Evolutionary conservation across 2,329 filamentous ascomycete species (phyloP).

Genomic region (Gremmenia infestans): DNA sequence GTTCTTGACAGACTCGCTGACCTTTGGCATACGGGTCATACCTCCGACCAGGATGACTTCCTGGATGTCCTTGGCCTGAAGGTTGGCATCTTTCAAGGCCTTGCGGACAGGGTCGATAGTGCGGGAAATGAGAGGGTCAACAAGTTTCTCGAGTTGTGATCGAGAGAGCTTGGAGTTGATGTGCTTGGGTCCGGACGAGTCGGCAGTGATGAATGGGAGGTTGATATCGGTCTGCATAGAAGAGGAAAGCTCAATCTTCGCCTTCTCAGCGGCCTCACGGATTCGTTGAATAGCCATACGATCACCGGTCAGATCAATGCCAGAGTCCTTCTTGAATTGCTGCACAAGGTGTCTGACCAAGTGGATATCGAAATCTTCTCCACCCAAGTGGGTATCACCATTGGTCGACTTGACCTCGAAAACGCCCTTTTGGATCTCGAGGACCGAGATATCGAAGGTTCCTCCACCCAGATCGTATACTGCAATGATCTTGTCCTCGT

Average conservation of each 20-base stretch:
- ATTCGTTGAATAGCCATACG: slow-evolving; percentile 99
- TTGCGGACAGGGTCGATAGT: slow-evolving; percentile 93
- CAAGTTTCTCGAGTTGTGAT: slow-evolving; percentile 86
- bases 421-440: slow-evolving; percentile 95
- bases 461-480: slow-evolving; percentile 98
- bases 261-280: slow-evolving; percentile 97
- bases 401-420: slow-evolving; percentile 99
- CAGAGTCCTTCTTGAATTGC: slow-evolving; percentile 94
- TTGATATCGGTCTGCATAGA: slow-evolving; percentile 96
- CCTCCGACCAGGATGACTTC: slow-evolving; percentile 97
- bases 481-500: slow-evolving; percentile 80
- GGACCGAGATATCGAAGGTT: slow-evolving; percentile 98
- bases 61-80: slow-evolving; percentile 90
- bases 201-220: slow-evolving; percentile 96
- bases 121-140: slow-evolving; percentile 80
- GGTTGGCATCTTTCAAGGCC: slow-evolving; percentile 90
- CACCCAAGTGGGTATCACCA: slow-evolving; percentile 96
- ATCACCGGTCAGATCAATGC: slow-evolving; percentile 83
- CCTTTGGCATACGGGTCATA: slow-evolving; percentile 99
- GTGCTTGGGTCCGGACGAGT: slow-evolving; percentile 93
- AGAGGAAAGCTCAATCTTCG: slow-evolving; percentile 97
- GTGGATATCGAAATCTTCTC: slow-evolving; percentile 95
- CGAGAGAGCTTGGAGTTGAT: slow-evolving; percentile 95
- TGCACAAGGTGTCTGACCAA: slow-evolving; percentile 90
- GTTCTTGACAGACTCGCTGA: slow-evolving; percentile 89